phyloP scores from a whole-genome alignment of 129 eudicot species.

The Apium graveolens region DNA sequence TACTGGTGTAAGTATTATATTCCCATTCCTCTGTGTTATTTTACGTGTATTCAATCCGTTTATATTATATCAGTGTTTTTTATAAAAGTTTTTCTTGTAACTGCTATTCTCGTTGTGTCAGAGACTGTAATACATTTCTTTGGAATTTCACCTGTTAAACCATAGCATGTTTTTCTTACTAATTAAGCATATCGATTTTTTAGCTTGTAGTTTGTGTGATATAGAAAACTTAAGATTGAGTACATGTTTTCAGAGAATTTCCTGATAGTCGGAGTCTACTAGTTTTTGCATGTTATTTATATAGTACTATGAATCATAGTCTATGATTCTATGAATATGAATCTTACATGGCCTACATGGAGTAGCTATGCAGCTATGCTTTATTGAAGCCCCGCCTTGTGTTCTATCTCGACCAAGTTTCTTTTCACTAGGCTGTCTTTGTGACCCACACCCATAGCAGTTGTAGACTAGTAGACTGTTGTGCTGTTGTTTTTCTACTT shows the following conservation, averaged over 20 bases:
- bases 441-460: neutral
- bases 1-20: constrained; percentile 62
- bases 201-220: neutral
- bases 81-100: no score
- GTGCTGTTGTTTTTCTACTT: neutral
- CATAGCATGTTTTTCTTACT: neutral
- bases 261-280: neutral
- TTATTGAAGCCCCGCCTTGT: neutral
- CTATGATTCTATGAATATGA: neutral
- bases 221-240: neutral
- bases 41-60: neutral
- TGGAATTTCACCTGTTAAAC: neutral
- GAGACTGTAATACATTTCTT: neutral
- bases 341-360: neutral
- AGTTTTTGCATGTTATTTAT: neutral
- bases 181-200: neutral
- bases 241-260: neutral
- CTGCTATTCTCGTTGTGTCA: neutral
- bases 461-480: neutral
- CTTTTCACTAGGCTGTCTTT: neutral
- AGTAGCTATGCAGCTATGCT: neutral
- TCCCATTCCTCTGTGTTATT: constrained; percentile 6
- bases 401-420: neutral
- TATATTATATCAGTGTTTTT: neutral
- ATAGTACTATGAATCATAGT: no score